Evolutionary conservation across 2,329 filamentous ascomycete species (phyloP).

Genomic region (Venturia aucupariae): DNA sequence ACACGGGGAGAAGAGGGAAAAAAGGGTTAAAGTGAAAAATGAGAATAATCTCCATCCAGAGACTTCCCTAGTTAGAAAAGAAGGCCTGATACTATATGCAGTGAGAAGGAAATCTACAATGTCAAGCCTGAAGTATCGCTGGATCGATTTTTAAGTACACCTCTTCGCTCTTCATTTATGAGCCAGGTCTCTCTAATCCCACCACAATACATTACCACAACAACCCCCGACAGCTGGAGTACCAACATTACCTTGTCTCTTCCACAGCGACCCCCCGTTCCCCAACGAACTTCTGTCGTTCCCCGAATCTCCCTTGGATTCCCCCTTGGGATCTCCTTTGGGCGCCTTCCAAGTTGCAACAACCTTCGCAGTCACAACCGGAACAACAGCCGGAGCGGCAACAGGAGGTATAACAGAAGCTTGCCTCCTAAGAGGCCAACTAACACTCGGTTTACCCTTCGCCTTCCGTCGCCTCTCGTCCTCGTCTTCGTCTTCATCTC

Average conservation of each 20-base stretch:
- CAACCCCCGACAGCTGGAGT: conserved; percentile 2
- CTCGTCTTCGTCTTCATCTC: conserved; percentile 6
- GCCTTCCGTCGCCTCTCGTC: neutral
- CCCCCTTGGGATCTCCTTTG: neutral
- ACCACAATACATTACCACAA: conserved; percentile 14
- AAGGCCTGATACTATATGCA: no score
- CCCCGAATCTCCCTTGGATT: no score
- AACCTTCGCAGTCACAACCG: neutral
- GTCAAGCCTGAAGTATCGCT: no score
- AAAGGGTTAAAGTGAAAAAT: no score
- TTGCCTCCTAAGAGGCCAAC: neutral
- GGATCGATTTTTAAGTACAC: no score
- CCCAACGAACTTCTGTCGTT: neutral
- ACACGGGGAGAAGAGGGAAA: no score
- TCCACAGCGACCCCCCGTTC: neutral
- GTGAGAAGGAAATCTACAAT: no score
- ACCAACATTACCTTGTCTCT: neutral
- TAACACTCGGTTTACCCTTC: neutral
- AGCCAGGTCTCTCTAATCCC: conserved; percentile 12
- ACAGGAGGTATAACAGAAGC: neutral
- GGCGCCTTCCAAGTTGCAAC: conserved; percentile 3
- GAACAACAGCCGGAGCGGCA: neutral
- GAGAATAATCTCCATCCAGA: no score
- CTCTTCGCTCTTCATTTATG: no score
- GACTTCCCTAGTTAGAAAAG: no score